phyloP scores from a whole-genome alignment of 495 filamentous ascomycete genomes.

The Pseudotulostoma volvatum region DNA sequence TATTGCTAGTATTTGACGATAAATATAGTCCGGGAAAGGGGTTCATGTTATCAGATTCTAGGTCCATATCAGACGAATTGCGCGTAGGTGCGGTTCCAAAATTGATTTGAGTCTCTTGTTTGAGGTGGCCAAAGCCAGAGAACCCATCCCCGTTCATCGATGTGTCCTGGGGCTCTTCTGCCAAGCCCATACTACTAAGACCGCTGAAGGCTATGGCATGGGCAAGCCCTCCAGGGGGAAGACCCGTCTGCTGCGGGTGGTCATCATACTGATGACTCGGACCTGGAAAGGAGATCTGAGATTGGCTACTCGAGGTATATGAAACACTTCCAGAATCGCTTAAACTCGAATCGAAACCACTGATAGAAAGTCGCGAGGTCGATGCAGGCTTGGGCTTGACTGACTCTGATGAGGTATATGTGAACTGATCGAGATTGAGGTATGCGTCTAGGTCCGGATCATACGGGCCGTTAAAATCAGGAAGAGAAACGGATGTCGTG shows the following conservation, averaged over 20 bases:
- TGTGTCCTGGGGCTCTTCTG: constrained; percentile 30
- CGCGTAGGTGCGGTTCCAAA: constrained; percentile 41
- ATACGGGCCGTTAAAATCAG: constrained; percentile 18
- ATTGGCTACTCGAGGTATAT: constrained; percentile 26
- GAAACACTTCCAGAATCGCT: constrained; percentile 25
- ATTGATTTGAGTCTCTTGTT: constrained; percentile 29
- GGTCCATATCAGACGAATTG: constrained; percentile 37
- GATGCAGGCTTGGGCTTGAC: constrained; percentile 24
- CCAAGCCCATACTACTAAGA: constrained; percentile 34
- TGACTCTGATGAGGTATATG: constrained; percentile 22
- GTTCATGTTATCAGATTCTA: constrained; percentile 44
- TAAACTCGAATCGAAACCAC: constrained; percentile 21
- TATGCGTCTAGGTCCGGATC: constrained; percentile 35
- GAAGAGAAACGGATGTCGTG: constrained; percentile 10
- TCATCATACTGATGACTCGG: constrained; percentile 88
- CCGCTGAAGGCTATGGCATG: constrained; percentile 52
- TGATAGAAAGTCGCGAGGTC: constrained; percentile 22
- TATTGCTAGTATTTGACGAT: constrained; percentile 17
- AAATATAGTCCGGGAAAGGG: constrained; percentile 35
- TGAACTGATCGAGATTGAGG: constrained; percentile 34
- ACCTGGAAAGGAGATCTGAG: constrained; percentile 45
- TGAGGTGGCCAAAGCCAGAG: constrained; percentile 31
- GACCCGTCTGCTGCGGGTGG: constrained; percentile 80
- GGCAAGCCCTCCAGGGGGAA: constrained; percentile 62
- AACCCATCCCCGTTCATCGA: constrained; percentile 30